Base-by-base conservation (phyloP, 495 filamentous ascomycete genomes). In the Xylaria venustula region DNA sequence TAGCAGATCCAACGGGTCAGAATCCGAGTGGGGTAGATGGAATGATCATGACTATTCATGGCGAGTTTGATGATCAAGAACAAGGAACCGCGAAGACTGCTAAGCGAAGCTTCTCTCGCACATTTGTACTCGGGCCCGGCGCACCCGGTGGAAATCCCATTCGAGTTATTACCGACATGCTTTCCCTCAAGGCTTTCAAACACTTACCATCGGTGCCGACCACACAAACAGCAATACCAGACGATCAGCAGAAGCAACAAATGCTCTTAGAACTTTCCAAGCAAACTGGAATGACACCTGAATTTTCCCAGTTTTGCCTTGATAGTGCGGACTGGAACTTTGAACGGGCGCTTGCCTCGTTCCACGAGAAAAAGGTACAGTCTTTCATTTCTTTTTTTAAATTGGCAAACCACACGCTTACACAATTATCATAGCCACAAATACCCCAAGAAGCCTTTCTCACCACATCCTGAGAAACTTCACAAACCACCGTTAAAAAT, bases 81-180 rank as follows among this genome's bases (percentile, higher is more conserved):
- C 62, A 72, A n/a, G 67, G 77, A 7, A 73, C 66, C 5, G 74
- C 82, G 34, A 82, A 85, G 57, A 77, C 67, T 19, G 70, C 73
- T 22, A 81, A 83, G 26, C 87, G 93, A 61, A 90, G 88, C 64
- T 98, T 97, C 75, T 89, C 93, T 61, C 86, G 93, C 22, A 90
- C 86, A 0, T 92, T 98, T 64, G 78, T 93, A 44, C 78, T 98
- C 19, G 91, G 91, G 0, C 92, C 92, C 4, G 91, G 90, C 34
- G 71, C 66, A 28, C 76, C 81, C 1, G 80, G 78, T 23, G 81
- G 79, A 7, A 80, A 82, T 4, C 80, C 81, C 2, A 85, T 97
- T 41, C 82, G 92, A 41, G 90, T 97, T 19, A 79, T 92, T 53
- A 92, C 81, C 69, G 93, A 98, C 72, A 84, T 90, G 66, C 79